These are phyloP conservation scores for Fragaria vesca DNA, from an alignment of 306 rosid species.

Conservation along the genomic window DNA sequence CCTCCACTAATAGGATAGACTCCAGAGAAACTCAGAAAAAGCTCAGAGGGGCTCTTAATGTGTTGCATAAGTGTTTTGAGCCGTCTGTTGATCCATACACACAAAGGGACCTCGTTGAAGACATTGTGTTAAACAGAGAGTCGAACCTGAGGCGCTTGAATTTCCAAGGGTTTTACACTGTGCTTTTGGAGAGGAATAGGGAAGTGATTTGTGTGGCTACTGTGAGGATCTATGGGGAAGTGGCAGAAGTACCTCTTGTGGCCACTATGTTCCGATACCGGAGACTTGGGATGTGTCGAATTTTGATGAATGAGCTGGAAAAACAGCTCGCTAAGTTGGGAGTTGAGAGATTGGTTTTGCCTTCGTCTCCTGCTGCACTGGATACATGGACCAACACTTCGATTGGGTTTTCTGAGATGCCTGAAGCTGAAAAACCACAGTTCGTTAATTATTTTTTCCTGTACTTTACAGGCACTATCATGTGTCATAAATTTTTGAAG, in stretches of 20 bases:
- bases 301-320: constrained; percentile 58
- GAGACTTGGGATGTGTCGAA: constrained; percentile 45
- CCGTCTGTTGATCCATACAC: constrained; percentile 28
- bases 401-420: constrained; percentile 48
- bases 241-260: constrained; percentile 66
- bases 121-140: constrained; percentile 40
- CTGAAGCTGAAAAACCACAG: constrained; percentile 26
- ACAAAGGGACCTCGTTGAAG: constrained; percentile 34
- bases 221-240: constrained; percentile 47
- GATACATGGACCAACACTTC: constrained; percentile 46
- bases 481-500: constrained; percentile 50
- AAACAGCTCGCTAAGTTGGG: constrained; percentile 37
- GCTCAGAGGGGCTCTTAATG: constrained; percentile 38
- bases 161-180: constrained; percentile 57
- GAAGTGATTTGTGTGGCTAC: constrained; percentile 42
- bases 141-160: constrained; percentile 39
- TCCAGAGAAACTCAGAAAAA: constrained; percentile 24
- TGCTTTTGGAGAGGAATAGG: constrained; percentile 40
- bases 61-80: constrained; percentile 55
- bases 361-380: constrained; percentile 28
- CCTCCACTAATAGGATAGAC: background rate
- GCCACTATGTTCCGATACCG: constrained; percentile 37
- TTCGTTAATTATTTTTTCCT: constrained; percentile 27
- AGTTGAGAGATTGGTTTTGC: constrained; percentile 50
- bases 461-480: constrained; percentile 39